These are phyloP conservation scores for Cercospora sojina DNA, from an alignment of 2,329 filamentous ascomycete species.

Conservation along the genomic window DNA sequence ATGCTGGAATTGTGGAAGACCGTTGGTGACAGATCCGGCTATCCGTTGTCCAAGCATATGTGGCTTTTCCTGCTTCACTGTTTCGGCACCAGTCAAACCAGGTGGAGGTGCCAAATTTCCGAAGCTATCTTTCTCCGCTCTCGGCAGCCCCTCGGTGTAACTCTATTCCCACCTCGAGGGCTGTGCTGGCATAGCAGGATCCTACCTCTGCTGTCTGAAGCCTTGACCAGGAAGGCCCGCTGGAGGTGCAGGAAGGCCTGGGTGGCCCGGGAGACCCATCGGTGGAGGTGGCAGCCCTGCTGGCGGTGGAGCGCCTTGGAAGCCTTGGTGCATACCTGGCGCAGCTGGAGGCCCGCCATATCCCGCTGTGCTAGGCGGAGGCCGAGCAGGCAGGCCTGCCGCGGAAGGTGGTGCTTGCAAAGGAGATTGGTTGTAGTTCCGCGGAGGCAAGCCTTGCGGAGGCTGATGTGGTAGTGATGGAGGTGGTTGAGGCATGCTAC, in stretches of 20 bases:
- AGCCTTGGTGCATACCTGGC: conserved; percentile 37
- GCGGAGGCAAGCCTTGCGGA: conserved; percentile 17
- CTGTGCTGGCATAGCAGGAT: conserved; percentile 1
- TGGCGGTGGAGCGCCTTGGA: conserved; percentile 42
- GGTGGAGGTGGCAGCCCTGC: conserved; percentile 47
- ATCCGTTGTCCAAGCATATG: not conserved
- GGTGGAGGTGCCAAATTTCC: not conserved
- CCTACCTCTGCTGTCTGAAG: conserved; percentile 15
- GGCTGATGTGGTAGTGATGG: conserved; percentile 17
- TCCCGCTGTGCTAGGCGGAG: conserved; percentile 66
- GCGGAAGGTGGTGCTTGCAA: conserved; percentile 61
- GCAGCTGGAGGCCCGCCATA: conserved; percentile 65
- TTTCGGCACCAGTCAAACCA: not conserved
- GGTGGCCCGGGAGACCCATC: conserved; percentile 14
- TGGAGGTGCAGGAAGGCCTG: conserved; percentile 48
- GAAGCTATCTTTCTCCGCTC: conserved; percentile 1
- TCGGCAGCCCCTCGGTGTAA: not conserved
- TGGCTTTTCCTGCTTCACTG: not conserved
- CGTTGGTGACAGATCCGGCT: not conserved
- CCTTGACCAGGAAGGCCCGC: conserved; percentile 44
- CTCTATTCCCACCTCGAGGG: not conserved
- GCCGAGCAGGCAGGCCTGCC: conserved; percentile 64
- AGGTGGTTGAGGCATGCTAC: conserved; percentile 13
- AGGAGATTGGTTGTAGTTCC: conserved; percentile 43
- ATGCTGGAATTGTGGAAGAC: not conserved